Evolutionary conservation across 2,329 filamentous ascomycete genomes (phyloP).

Genomic region (Dryadomyces sulphureus): DNA sequence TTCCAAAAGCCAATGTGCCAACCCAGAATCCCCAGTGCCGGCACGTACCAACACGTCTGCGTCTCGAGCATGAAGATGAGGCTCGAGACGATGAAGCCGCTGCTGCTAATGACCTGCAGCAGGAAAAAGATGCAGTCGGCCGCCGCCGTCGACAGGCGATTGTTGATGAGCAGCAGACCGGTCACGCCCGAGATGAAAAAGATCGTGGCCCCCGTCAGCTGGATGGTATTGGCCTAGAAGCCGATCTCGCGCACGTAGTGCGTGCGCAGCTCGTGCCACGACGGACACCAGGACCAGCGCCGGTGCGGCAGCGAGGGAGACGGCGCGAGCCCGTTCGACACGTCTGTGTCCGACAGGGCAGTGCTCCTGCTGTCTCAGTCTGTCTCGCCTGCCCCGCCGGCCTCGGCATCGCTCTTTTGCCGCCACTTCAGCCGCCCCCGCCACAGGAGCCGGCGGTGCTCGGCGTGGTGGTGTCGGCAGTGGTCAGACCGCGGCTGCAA

Average conservation of each 20-base stretch:
- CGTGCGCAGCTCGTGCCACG: slow-evolving; percentile 35
- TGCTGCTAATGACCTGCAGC: slow-evolving; percentile 46
- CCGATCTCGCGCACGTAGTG: slow-evolving; percentile 49
- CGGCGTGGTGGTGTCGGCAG: neutral
- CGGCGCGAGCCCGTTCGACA: neutral
- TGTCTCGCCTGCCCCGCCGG: neutral
- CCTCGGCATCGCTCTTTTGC: neutral
- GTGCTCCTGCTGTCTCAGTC: too few species aligned
- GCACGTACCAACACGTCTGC: slow-evolving; percentile 46
- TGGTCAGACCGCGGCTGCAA: slow-evolving; percentile 1
- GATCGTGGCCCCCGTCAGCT: slow-evolving; percentile 43
- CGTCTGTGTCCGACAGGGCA: neutral
- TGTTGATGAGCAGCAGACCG: slow-evolving; percentile 38
- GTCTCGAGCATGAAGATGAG: slow-evolving; percentile 52
- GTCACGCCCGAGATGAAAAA: slow-evolving; percentile 52
- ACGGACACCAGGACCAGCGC: slow-evolving; percentile 46
- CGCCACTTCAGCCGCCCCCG: neutral
- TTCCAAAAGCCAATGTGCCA: slow-evolving; percentile 59
- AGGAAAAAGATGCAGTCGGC: slow-evolving; percentile 46
- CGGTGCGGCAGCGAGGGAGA: neutral
- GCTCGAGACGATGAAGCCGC: slow-evolving; percentile 44
- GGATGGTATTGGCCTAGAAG: slow-evolving; percentile 42
- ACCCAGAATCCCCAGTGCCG: slow-evolving; percentile 39
- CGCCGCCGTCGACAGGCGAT: slow-evolving; percentile 27
- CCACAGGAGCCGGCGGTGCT: neutral